Conservation (phyloP, 2,329 filamentous ascomycete species). For the Colletotrichum caudatum region DNA sequence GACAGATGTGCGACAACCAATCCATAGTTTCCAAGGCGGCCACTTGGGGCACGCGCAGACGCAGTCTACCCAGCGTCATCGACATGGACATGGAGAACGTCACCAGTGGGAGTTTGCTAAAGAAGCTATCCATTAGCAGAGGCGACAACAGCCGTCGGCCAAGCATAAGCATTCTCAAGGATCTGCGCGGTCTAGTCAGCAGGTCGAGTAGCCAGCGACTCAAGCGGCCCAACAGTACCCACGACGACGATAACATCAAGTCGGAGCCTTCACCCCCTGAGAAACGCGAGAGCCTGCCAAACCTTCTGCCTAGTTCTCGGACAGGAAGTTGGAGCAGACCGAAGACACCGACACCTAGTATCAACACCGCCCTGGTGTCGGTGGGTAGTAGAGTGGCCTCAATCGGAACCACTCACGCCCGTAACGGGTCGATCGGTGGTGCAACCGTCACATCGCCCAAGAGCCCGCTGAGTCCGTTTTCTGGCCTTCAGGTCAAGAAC, state of each 20-base stretch:
- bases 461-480: constrained; percentile 61
- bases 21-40: constrained; percentile 73
- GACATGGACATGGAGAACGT: constrained; percentile 69
- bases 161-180: constrained; percentile 65
- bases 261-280: constrained; percentile 50
- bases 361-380: constrained; percentile 69
- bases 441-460: constrained; percentile 66
- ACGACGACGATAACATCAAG: constrained; percentile 51
- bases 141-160: constrained; percentile 60
- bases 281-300: constrained; percentile 58
- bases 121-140: constrained; percentile 68
- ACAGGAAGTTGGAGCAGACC: constrained; percentile 62
- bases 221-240: constrained; percentile 61
- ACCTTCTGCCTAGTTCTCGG: constrained; percentile 63
- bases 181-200: constrained; percentile 62
- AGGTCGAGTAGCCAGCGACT: constrained; percentile 60
- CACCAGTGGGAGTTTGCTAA: constrained; percentile 71
- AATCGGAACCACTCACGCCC: constrained; percentile 67
- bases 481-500: constrained; percentile 59
- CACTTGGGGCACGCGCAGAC: constrained; percentile 77
- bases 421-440: constrained; percentile 71
- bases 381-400: constrained; percentile 68
- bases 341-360: constrained; percentile 65
- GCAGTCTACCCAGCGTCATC: constrained; percentile 69
- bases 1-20: constrained; percentile 66